phyloP scores from a whole-genome alignment of 768 basidiomycete genomes.

The Mycena amicta region DNA sequence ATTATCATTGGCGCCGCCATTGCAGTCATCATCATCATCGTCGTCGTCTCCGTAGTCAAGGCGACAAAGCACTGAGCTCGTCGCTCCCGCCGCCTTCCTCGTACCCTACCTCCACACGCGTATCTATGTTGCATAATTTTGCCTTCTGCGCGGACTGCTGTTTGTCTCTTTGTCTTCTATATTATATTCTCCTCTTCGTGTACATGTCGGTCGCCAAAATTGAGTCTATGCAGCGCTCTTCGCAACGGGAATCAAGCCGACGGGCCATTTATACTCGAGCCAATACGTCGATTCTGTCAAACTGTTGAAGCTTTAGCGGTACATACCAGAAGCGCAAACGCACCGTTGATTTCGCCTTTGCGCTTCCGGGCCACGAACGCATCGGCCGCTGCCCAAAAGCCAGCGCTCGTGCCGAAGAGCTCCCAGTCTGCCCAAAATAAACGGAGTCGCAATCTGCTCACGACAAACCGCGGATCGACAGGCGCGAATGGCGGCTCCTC shows the following conservation, averaged over 20 bases:
- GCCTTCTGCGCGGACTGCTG: slow-evolving; percentile 20
- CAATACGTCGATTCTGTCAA: background rate
- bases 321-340: too few relatives aligned
- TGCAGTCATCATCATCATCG: slow-evolving; percentile 89
- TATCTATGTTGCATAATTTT: slow-evolving; percentile 29
- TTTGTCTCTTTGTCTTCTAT: slow-evolving; percentile 9
- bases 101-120: slow-evolving; percentile 38
- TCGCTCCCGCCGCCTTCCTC: slow-evolving; percentile 34
- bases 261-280: background rate
- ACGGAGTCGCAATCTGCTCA: background rate
- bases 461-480: slow-evolving; percentile 8
- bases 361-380: slow-evolving; percentile 7
- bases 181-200: background rate
- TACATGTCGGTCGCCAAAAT: background rate
- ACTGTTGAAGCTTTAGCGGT: too few relatives aligned
- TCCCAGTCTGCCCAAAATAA: slow-evolving; percentile 12
- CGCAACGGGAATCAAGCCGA: background rate
- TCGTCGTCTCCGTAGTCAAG: slow-evolving; percentile 93
- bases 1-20: slow-evolving; percentile 93
- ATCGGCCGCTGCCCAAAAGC: slow-evolving; percentile 13
- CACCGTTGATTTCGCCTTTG: slow-evolving; percentile 1
- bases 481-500: background rate
- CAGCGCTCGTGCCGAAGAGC: background rate
- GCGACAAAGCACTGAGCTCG: slow-evolving; percentile 58
- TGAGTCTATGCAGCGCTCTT: background rate